Evolutionary conservation across 176 grass and related monocot genomes (phyloP), one percentile per base, ranked within the genome.

Genomic region (Carex pumila): DNA sequence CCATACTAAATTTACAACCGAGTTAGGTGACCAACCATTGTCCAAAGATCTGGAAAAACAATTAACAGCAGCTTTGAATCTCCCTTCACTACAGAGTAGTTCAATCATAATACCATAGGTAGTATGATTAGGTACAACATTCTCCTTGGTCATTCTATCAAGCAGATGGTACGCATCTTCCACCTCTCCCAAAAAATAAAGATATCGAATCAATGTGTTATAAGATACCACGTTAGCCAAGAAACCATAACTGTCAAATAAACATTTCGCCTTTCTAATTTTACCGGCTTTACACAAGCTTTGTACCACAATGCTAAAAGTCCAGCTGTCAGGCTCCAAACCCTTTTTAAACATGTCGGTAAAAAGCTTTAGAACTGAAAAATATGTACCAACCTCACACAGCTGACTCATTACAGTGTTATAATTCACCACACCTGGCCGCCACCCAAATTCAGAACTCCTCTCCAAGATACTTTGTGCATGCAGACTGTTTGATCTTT

Each of bases 351-450:
- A 37, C 92, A 98, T 98, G 68, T 94, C 89, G 3, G 80, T 18
- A 15, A 94, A 93, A 34, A 98, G 86, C 77, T 98, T 98, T 52
- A 94, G 53, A 61, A 90, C 95, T 79, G 77, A 45, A 43, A 89
- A 74, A 90, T 87, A 92, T 86, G 49, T 87, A 83, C 82, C 32
- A 61, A 75, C 89, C 80, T 94, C 84, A 22, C 90, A 92, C 65
- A 94, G 90, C 89, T 87, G 82, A 86, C 84, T 87, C 92, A 98
- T 98, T 77, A 98, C 92, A 1, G 95, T 97, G 83, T 97, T 97
- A 84, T 93, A 97, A 59, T 97, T 97, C 69, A 93, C 86, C 49
- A 93, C 89, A 85, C 82, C 87, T 14, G 80, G 84, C 59, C 84
- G 39, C 95, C 92, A 98, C 58, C 72, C 89, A 69, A 94, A 43